A percentile compares a stretch with the other conserved stretches of the same genome.
These are phyloP conservation scores for Lunularia cruciata DNA, from an alignment of 225 moss, liverwort and hornwort genomes.

Conservation along the genomic window DNA sequence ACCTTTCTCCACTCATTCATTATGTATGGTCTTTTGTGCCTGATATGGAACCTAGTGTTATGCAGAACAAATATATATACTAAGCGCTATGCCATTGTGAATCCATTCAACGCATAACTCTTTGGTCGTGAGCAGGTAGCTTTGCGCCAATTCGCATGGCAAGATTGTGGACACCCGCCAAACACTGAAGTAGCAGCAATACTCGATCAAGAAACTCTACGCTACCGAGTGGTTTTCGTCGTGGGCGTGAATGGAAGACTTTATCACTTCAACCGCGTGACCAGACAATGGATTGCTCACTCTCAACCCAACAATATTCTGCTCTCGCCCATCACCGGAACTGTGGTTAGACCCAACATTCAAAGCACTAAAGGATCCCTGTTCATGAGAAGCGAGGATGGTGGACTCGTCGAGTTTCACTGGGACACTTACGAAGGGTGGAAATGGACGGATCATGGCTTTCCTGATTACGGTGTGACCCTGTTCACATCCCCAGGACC, in stretches of 20 bases:
- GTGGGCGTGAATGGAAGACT: slow-evolving; percentile 46
- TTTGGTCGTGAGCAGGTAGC: slow-evolving; percentile 33
- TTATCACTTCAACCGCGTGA: slow-evolving; percentile 45
- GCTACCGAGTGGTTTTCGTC: slow-evolving; percentile 46
- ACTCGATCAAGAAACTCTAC: slow-evolving; percentile 45
- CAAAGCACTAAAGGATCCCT: slow-evolving; percentile 47
- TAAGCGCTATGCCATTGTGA: neutral
- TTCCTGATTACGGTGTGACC: slow-evolving; percentile 38
- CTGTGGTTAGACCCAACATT: slow-evolving; percentile 41
- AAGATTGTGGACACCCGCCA: slow-evolving; percentile 42
- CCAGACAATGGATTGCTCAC: slow-evolving; percentile 40
- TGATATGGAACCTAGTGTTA: neutral
- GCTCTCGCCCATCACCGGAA: slow-evolving; percentile 44
- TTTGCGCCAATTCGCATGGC: slow-evolving; percentile 41
- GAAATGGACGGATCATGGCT: slow-evolving; percentile 51
- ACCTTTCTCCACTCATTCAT: neutral
- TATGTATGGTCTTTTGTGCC: neutral
- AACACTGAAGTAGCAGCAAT: slow-evolving; percentile 39
- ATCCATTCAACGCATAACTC: neutral
- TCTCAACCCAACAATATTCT: slow-evolving; percentile 36
- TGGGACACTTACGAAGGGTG: slow-evolving; percentile 48
- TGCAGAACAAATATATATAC: neutral
- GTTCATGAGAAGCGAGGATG: slow-evolving; percentile 43
- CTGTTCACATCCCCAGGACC: slow-evolving; percentile 41
- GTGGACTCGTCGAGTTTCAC: slow-evolving; percentile 45